Evolutionary conservation across 371 early-diverging fungal genomes (phyloP).

Genomic region (Haplosporangium sp.): DNA sequence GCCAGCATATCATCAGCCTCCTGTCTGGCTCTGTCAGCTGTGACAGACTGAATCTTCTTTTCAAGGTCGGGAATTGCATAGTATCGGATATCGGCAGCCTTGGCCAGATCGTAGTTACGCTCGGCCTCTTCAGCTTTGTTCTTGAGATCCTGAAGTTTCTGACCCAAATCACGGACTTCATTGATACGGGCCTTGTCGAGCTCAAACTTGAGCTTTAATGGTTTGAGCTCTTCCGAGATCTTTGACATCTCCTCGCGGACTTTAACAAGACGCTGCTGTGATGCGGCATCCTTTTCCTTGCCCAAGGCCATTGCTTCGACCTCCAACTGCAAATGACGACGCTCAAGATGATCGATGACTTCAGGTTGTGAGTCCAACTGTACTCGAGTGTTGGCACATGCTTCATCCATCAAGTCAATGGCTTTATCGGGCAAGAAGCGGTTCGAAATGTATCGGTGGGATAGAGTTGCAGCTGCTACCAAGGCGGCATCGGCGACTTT

Average conservation of each 20-base stretch:
- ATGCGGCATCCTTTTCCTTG: conserved; percentile 91
- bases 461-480: conserved; percentile 82
- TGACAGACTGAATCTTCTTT: conserved; percentile 71
- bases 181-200: conserved; percentile 87
- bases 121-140: conserved; percentile 90
- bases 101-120: conserved; percentile 78
- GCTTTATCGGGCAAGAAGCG: conserved; percentile 87
- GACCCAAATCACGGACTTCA: conserved; percentile 86
- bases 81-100: conserved; percentile 88
- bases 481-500: conserved; percentile 86
- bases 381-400: conserved; percentile 94
- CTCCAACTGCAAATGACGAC: conserved; percentile 91
- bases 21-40: conserved; percentile 67
- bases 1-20: conserved; percentile 65
- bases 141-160: conserved; percentile 89
- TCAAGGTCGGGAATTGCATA: conserved; percentile 91
- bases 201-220: conserved; percentile 89
- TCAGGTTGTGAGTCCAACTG: conserved; percentile 97
- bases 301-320: conserved; percentile 94
- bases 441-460: conserved; percentile 84
- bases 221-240: conserved; percentile 87
- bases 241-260: conserved; percentile 88
- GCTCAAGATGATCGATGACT: conserved; percentile 93
- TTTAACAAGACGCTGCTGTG: conserved; percentile 80
- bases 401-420: conserved; percentile 94